Base-by-base conservation (phyloP, 1,139 yeast genomes). In the Magnusiomyces fungicola region DNA sequence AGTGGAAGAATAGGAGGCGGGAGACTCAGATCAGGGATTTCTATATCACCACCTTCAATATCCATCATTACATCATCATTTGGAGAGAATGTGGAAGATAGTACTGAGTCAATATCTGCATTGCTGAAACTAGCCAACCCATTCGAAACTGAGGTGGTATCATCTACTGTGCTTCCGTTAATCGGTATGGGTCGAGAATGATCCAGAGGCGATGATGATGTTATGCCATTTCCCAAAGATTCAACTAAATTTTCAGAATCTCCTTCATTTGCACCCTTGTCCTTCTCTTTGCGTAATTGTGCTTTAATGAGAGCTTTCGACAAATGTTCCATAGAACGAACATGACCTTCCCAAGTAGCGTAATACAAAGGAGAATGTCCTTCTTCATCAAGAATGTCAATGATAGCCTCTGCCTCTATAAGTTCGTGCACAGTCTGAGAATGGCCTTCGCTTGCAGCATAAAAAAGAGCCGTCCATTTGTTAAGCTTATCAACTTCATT, bases 1-100 rank as follows among this genome's bases (percentile, higher is more conserved):
- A 92, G 71, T 0, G 98, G 98, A 46, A 92, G 79, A 49, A 92
- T 88, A 10, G 98, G 98, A 0, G 98, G 98, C 0, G 98, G 98
- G 50, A 92, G 73, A 33, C 89, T 80, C 51, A 92, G 74, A 59
- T 88, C 96, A 0, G 98, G 98, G 46, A 92, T 90, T 58, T 87
- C 95, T 2, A 76, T 69, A 49, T 74, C 79, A 19, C 41, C 53
- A 1, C 40, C 30, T 10, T 59, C 58, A 16, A 59, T 54, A 24
- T 66, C 70, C 61, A 61, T 61, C 22, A 34, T 34, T 3, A 34
- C 38, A 34, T 34, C 38, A 10, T 58, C 64, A 43, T 53, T 43
- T n/a, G 40, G 46, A 16, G 46, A 43, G 9, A 43, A 24, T 7
- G 30, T 21, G 2, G 46, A 33, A 16, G 44, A 42, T 14, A 46